A percentile compares a stretch with the other conserved stretches of the same genome.
These are phyloP conservation scores for Alternaria panax DNA, from an alignment of 2,329 filamentous ascomycete genomes.

Conservation along the genomic window DNA sequence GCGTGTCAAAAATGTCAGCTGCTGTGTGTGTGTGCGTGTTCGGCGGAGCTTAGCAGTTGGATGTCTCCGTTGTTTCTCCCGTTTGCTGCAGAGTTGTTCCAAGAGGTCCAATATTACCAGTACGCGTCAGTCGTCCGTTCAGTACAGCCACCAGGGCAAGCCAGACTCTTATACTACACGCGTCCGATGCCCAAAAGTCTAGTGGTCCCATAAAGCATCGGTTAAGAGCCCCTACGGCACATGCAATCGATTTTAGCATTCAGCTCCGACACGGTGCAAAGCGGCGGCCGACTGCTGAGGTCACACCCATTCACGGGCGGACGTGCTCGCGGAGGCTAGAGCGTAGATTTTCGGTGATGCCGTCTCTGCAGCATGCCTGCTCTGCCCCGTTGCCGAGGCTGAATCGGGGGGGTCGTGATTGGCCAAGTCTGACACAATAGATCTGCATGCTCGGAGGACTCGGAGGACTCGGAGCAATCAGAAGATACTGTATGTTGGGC, in stretches of 20 bases:
- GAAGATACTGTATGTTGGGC: not conserved
- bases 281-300: conserved; percentile 1
- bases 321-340: conserved; percentile 1
- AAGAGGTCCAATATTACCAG: not conserved
- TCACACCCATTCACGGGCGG: not conserved
- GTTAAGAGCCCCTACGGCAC: not conserved
- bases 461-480: conserved; percentile 2
- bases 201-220: not conserved
- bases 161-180: not conserved
- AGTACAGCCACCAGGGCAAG: not conserved
- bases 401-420: not conserved
- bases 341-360: conserved; percentile 9
- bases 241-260: conserved; percentile 7
- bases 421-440: not conserved
- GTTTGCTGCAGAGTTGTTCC: not conserved
- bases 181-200: not conserved
- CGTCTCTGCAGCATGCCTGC: conserved; percentile 5
- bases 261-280: conserved; percentile 4
- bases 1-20: not conserved
- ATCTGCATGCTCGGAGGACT: too few species aligned
- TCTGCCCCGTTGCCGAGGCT: conserved; percentile 1
- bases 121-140: not conserved
- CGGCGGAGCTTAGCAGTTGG: not conserved
- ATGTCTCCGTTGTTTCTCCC: not conserved
- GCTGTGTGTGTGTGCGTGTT: not conserved